Evolutionary conservation across 2,329 filamentous ascomycete genomes (phyloP).

Genomic region (Aureobasidium leucospermi): DNA sequence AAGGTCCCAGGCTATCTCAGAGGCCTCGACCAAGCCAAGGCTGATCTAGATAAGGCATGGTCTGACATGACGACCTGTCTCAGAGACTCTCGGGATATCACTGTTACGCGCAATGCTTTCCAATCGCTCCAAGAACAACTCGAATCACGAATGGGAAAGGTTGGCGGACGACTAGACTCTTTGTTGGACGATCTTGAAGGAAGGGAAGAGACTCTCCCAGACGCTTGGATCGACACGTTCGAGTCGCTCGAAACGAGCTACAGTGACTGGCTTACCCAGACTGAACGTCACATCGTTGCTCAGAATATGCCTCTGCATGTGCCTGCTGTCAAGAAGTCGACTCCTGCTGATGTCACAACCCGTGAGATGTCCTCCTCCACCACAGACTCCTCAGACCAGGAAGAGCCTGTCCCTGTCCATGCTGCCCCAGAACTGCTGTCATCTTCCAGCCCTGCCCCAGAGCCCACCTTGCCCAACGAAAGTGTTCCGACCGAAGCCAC

Average conservation of each 20-base stretch:
- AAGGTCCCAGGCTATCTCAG: slow-evolving; percentile 63
- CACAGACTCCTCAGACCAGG: not conserved
- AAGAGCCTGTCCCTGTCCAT: not conserved
- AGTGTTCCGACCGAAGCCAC: not conserved
- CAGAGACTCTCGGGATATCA: slow-evolving; percentile 28
- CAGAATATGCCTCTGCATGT: not conserved
- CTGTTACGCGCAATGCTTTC: slow-evolving; percentile 33
- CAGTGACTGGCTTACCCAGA: slow-evolving; percentile 70
- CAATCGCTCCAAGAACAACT: slow-evolving; percentile 55
- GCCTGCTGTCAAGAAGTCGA: not conserved
- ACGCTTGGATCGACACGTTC: slow-evolving; percentile 79
- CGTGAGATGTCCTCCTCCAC: not conserved
- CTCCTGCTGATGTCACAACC: not conserved
- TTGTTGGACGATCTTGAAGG: slow-evolving; percentile 87
- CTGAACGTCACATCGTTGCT: slow-evolving; percentile 62
- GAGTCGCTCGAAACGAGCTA: slow-evolving; percentile 73
- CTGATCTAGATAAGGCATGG: slow-evolving; percentile 61
- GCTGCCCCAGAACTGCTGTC: not conserved
- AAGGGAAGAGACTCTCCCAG: slow-evolving; percentile 72
- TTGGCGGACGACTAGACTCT: slow-evolving; percentile 68
- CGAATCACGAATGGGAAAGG: slow-evolving; percentile 58
- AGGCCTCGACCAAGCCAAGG: slow-evolving; percentile 57
- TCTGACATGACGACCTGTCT: slow-evolving; percentile 41
- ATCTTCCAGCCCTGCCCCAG: not conserved
- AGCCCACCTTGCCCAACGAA: too few relatives aligned